Base-by-base conservation (phyloP, 306 rosid species). In the Vicia villosa region DNA sequence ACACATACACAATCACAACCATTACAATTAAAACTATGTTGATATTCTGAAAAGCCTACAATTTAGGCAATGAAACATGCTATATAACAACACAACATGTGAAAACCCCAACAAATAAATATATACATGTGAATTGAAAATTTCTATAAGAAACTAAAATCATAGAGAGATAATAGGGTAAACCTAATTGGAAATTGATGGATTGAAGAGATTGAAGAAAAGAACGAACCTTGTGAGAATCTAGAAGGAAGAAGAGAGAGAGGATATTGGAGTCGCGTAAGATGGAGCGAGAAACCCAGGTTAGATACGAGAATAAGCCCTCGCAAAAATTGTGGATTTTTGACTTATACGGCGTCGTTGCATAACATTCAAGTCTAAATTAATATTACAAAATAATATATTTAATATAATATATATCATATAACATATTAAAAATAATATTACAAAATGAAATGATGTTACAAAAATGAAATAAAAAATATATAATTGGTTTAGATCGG, bases 301-400 rank as follows among this genome's bases (percentile, higher is more conserved):
- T 11, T 7, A 17, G 6, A 8, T 10, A 58, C 15, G 16, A 61
- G 49, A 61, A 61, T 61, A 61, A 36, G 32, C 66, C 41, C 13
- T 58, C 8, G 4, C 26, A n/a, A 61, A 1, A 61, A 16, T 34
- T 36, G 43, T 17, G 21, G 42, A 28, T 16, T 9, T 1, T 59
- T 11, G 32, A 9, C 4, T 19, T 61, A 9, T 61, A 61, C 66
- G 66, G 32, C 66, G 66, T 61, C 66, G 66, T 49, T 43, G 19
- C 19, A 14, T 43, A 43, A 43, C 49, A 43, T 43, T 43, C 17
- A n/a, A n/a, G n/a, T n/a, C n/a, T n/a, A n/a, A n/a, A n/a, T n/a
- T n/a, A n/a, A n/a, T n/a, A n/a, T n/a, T n/a, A n/a, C n/a, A n/a
- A n/a, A n/a, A n/a, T n/a, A n/a, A n/a, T n/a, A n/a, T n/a, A n/a